Conservation (phyloP, 176 grass and related monocot species). For the Triticum urartu region DNA sequence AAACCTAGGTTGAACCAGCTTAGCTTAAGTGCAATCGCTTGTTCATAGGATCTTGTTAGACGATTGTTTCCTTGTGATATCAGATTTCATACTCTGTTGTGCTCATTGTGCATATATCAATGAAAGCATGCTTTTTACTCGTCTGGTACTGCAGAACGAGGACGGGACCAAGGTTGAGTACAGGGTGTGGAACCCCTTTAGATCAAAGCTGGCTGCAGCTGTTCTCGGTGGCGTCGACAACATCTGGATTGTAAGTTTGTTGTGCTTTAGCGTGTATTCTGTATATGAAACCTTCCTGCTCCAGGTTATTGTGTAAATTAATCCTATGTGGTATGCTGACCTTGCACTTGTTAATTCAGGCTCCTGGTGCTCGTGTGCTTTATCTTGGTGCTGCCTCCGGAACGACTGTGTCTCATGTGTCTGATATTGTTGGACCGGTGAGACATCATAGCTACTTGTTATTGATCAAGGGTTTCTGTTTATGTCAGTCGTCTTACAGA, state of each 20-base stretch:
- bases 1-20: background rate
- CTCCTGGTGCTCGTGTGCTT: slow-evolving; percentile 65
- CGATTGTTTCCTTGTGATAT: background rate
- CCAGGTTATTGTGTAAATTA: background rate
- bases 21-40: background rate
- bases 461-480: rapidly evolving
- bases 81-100: background rate
- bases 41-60: background rate
- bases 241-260: slow-evolving; percentile 72
- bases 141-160: slow-evolving; percentile 49
- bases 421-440: slow-evolving; percentile 87
- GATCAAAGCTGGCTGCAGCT: slow-evolving; percentile 83
- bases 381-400: slow-evolving; percentile 92
- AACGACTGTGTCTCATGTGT: slow-evolving; percentile 86
- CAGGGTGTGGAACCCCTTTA: slow-evolving; percentile 85
- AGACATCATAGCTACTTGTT: background rate
- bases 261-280: background rate
- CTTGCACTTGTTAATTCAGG: slow-evolving; percentile 16
- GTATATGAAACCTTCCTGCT: rapidly evolving
- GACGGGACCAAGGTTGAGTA: slow-evolving; percentile 82
- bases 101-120: too few relatives aligned
- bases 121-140: background rate
- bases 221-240: slow-evolving; percentile 84
- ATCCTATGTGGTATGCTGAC: background rate
- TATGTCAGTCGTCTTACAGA: background rate